Conservation (phyloP, 2,329 filamentous ascomycete genomes). For the Stagonosporopsis rhizophila region DNA sequence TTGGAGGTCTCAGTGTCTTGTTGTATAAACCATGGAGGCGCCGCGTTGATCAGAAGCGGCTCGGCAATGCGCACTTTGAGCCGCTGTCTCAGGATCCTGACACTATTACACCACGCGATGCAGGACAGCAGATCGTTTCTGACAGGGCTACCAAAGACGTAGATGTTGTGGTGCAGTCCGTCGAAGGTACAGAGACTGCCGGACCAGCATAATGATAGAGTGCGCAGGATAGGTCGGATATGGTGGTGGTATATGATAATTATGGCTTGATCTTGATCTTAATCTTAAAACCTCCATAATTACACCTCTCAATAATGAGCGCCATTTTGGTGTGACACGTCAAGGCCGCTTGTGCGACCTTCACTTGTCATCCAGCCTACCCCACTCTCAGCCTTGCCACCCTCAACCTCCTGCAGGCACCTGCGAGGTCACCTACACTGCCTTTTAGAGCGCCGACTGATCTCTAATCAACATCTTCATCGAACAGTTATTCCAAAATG, state of each 20-base stretch:
- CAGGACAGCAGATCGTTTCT: constrained; percentile 11
- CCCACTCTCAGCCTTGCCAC: constrained; percentile 13
- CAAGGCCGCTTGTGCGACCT: background rate
- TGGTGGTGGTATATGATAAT: background rate
- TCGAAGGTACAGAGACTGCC: constrained; percentile 27
- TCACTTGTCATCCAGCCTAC: background rate
- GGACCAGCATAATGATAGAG: constrained; percentile 16
- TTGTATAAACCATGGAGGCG: constrained; percentile 82
- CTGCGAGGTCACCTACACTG: background rate
- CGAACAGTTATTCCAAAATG: background rate
- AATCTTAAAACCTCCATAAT: too few species aligned
- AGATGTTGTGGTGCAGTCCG: constrained; percentile 24
- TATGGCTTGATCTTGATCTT: too few species aligned
- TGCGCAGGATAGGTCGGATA: too few species aligned
- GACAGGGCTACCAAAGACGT: constrained; percentile 16
- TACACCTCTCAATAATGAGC: too few species aligned
- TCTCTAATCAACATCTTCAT: background rate
- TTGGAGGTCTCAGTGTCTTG: constrained; percentile 75
- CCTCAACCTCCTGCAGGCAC: background rate
- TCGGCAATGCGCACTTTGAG: constrained; percentile 37
- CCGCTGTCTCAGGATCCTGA: constrained; percentile 29
- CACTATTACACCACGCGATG: constrained; percentile 9
- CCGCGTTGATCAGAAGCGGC: constrained; percentile 57
- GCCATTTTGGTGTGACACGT: background rate
- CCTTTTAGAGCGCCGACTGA: background rate